These are phyloP conservation scores for Oidiodendron maius DNA, from an alignment of 495 filamentous ascomycete genomes.

Conservation along the genomic window DNA sequence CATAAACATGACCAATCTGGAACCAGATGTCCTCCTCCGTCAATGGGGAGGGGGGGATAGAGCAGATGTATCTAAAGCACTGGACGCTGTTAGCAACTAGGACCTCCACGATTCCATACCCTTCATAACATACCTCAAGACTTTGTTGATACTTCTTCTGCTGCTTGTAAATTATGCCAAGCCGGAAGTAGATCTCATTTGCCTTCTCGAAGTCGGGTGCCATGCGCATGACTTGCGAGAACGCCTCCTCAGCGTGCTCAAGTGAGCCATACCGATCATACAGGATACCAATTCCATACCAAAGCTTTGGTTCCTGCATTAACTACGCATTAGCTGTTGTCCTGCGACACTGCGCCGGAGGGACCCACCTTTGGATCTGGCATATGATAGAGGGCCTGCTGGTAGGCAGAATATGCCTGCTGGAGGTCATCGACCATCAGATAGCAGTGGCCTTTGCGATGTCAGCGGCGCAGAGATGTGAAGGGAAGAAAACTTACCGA, in stretches of 20 bases:
- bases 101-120: not conserved
- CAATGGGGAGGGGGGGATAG: constrained; percentile 83
- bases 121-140: constrained; percentile 62
- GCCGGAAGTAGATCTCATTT: constrained; percentile 97
- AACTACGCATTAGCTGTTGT: not conserved
- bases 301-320: constrained; percentile 93
- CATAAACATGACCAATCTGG: constrained; percentile 97
- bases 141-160: constrained; percentile 91
- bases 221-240: constrained; percentile 99
- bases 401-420: constrained; percentile 96
- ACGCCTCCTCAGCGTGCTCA: constrained; percentile 96
- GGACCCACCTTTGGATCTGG: constrained; percentile 81
- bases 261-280: constrained; percentile 97
- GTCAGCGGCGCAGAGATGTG: not conserved
- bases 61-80: constrained; percentile 98
- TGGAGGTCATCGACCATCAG: constrained; percentile 99
- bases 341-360: not conserved
- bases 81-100: constrained; percentile 33
- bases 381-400: constrained; percentile 89
- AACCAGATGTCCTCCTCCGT: constrained; percentile 99
- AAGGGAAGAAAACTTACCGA: constrained; percentile 50
- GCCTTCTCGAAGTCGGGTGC: constrained; percentile 97
- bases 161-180: constrained; percentile 99
- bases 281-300: constrained; percentile 98
- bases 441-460: constrained; percentile 71